A percentile compares a stretch with the other conserved stretches of the same genome.
Conservation (phyloP, 441 rosid species). For the Croton laevigatus region DNA sequence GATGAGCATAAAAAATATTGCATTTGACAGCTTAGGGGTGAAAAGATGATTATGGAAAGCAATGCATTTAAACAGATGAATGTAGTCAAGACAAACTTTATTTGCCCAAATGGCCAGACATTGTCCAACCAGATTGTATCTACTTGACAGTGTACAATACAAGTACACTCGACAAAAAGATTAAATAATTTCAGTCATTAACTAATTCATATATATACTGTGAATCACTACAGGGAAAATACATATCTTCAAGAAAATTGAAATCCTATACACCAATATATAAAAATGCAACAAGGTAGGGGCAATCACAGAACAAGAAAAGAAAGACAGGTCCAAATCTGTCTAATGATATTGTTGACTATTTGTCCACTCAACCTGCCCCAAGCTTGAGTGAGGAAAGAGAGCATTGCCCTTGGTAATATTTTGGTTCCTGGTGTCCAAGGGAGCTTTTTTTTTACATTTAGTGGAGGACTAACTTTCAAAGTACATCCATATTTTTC, state of each 20-base stretch:
- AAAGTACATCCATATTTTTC: conserved; percentile 31
- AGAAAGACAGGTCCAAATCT: conserved; percentile 41
- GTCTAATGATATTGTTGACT: conserved; percentile 54
- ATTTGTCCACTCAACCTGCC: conserved; percentile 38
- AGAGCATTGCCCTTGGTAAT: conserved; percentile 26
- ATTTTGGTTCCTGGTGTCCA: conserved; percentile 24
- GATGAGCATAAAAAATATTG: not conserved
- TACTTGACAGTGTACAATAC: conserved; percentile 25
- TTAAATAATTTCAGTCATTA: not conserved
- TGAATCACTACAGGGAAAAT: conserved; percentile 7
- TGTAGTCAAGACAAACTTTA: conserved; percentile 1
- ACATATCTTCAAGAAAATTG: not conserved
- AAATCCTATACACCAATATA: not conserved
- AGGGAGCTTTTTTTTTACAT: conserved; percentile 11
- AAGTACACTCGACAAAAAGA: conserved; percentile 35
- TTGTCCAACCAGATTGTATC: conserved; percentile 4
- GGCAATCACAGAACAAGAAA: conserved; percentile 41
- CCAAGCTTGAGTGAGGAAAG: conserved; percentile 15
- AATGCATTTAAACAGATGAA: not conserved
- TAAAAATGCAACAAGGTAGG: not conserved
- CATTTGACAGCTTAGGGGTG: too few species aligned
- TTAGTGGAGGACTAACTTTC: conserved; percentile 33
- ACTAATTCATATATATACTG: conserved; percentile 19
- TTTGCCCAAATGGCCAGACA: conserved; percentile 11
- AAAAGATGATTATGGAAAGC: not conserved